phyloP scores from a whole-genome alignment of 768 basidiomycete genomes.

The Trametes maxima region DNA sequence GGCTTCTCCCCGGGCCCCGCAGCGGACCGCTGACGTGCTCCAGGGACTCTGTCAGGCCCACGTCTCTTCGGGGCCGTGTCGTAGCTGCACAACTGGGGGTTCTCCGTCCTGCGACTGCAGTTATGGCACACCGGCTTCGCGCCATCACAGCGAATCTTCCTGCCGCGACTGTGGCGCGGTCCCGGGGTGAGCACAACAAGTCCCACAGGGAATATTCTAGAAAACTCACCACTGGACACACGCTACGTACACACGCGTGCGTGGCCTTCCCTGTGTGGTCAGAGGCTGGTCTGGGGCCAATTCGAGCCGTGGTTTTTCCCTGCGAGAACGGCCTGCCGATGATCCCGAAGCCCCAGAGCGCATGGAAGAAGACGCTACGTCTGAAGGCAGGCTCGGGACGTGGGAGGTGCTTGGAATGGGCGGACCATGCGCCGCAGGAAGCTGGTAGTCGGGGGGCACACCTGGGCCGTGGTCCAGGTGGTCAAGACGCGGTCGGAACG shows the following conservation, averaged over 20 bases:
- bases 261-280: conserved; percentile 78
- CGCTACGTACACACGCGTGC: conserved; percentile 76
- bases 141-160: conserved; percentile 85
- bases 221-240: conserved; percentile 70
- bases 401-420: conserved; percentile 10
- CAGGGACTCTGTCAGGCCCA: conserved; percentile 80
- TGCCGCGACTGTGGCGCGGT: conserved; percentile 53
- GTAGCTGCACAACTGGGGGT: conserved; percentile 57
- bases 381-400: conserved; percentile 2
- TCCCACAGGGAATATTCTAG: background rate
- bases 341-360: conserved; percentile 8
- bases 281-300: conserved; percentile 78
- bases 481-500: conserved; percentile 16
- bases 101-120: conserved; percentile 54
- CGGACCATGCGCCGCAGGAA: conserved; percentile 2
- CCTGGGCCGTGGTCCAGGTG: conserved; percentile 8
- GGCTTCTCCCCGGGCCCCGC: conserved; percentile 39
- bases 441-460: conserved; percentile 8
- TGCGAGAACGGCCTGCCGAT: conserved; percentile 26
- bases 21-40: conserved; percentile 68
- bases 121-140: conserved; percentile 77
- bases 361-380: conserved; percentile 1
- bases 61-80: conserved; percentile 75
- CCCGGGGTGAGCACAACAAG: background rate
- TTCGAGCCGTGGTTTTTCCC: conserved; percentile 55